Conservation (phyloP, 306 rosid genomes). For the Erythrophleum fordii region DNA sequence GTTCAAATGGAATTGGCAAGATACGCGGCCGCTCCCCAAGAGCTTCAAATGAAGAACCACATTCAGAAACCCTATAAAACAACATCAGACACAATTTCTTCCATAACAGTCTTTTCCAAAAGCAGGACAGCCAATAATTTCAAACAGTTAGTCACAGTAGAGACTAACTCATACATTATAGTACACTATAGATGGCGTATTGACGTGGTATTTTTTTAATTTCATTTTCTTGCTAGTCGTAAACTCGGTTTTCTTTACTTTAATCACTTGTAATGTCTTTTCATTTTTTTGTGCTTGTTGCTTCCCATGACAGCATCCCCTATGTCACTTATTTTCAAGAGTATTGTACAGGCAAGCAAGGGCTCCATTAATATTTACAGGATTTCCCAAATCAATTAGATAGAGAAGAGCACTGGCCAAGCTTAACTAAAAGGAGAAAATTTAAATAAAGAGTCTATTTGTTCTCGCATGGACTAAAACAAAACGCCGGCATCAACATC, state of each 20-base stretch:
- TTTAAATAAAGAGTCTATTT: conserved; percentile 16
- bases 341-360: neutral
- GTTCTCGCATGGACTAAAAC: neutral
- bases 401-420: neutral
- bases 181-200: neutral
- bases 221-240: neutral
- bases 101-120: neutral
- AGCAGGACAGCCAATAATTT: neutral
- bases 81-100: neutral
- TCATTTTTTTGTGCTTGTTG: conserved; percentile 12
- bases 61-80: neutral
- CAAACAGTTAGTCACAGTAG: neutral
- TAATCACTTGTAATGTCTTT: neutral
- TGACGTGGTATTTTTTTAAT: neutral
- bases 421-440: neutral
- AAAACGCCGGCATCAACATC: conserved; percentile 20
- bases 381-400: conserved; percentile 1
- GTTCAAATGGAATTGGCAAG: neutral
- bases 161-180: neutral
- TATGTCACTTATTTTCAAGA: neutral
- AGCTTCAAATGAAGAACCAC: neutral
- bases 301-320: conserved; percentile 1
- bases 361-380: neutral
- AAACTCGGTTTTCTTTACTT: conserved; percentile 26
- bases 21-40: neutral